Evolutionary conservation across 78 protist genomes (phyloP), one percentile per base, ranked within the genome.

Genomic region (slime mould (Dictyostelium discoideum)): DNA sequence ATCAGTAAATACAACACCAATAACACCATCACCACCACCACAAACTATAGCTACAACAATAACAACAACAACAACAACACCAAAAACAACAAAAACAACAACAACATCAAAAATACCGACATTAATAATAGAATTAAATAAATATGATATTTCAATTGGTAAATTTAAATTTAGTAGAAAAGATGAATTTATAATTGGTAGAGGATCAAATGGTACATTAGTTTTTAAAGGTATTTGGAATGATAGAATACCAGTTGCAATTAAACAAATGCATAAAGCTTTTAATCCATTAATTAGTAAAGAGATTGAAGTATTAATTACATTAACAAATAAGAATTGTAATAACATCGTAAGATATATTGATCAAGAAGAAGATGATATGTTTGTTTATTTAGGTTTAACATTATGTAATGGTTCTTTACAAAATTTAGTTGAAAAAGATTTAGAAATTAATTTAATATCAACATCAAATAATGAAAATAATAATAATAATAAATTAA

Each of bases 131-230:
- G 77, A 22, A 69, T 26, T 84, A 24, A 85, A 65, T 85, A 67
- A 22, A 14, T 90, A 44, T 63, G 44, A 82, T 80, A n/a, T 50
- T 6, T 69, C 48, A 82, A 86, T 90, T 82, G 95, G 95, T 32
- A 90, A 90, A 83, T 90, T 90, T 73, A 90, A 74, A 90, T 90
- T 90, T 54, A 90, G 81, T 46, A 80, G 88, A 50, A 72, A 67
- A 48, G 73, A 63, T 24, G 44, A 65, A 29, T 24, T 82, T 72
- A 90, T 90, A 20, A 77, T 90, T 32, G 95, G 95, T 7, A 77
- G 95, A 82, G 95, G 95, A n/a, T 81, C 87, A 29, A 90, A 90
- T 90, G 95, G 95, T 13, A 90, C 95, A 82, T 37, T 82, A 20
- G 95, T 90, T 3, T 90, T 46, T 54, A 39, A 24, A 11, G 95